Evolutionary conservation across 1,139 yeast species (phyloP).

Genomic region (Geotrichum histeridarum): DNA sequence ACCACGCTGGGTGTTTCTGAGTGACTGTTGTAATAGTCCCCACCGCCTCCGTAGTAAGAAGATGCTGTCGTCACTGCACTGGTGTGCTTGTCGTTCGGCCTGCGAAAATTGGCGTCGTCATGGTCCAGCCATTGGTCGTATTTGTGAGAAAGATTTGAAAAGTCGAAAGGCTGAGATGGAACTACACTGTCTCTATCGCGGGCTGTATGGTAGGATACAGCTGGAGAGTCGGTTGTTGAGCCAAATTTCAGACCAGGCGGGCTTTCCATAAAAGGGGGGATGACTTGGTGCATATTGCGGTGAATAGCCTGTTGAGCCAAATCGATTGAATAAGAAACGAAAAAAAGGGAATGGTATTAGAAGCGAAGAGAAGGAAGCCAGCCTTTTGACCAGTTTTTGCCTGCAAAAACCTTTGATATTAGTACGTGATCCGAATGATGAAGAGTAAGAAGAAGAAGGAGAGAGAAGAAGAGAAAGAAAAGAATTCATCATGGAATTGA

Average conservation of each 20-base stretch:
- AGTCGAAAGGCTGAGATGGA: background rate
- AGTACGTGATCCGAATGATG: background rate
- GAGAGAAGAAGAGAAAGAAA: background rate
- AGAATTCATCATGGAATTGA: too few relatives aligned
- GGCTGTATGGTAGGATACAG: background rate
- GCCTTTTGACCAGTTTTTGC: background rate
- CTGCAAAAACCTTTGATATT: conserved; percentile 1
- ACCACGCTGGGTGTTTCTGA: background rate
- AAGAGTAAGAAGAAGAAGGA: background rate
- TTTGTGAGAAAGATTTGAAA: background rate
- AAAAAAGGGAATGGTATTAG: background rate
- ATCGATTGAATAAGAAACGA: background rate
- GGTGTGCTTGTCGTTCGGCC: background rate
- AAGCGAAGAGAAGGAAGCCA: background rate
- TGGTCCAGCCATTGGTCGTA: background rate
- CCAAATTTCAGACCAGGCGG: background rate
- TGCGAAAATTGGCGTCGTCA: background rate
- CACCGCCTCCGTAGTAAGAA: background rate
- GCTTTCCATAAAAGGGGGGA: background rate
- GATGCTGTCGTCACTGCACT: background rate
- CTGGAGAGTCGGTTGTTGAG: background rate
- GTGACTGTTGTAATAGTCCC: background rate
- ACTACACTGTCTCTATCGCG: background rate
- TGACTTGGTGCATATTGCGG: background rate
- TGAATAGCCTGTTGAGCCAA: too few relatives aligned